Base-by-base conservation (phyloP, 805 yeast genomes). In the Candida glaebosa region DNA sequence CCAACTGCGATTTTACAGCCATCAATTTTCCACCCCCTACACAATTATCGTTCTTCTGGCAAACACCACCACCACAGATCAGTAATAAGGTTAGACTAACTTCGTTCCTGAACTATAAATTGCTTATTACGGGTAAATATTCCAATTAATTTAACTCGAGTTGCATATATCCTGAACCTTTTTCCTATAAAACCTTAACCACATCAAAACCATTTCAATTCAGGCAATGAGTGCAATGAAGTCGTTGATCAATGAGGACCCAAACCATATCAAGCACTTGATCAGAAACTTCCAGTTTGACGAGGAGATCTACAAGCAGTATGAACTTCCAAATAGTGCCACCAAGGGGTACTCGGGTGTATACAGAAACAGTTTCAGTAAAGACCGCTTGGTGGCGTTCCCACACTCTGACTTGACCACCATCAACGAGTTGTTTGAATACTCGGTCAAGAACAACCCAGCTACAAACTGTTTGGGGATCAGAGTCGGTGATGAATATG, bases 371-470 rank as follows among this genome's bases (percentile, higher is more conserved):
- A 38, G 15, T 1, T 43, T 18, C 28, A 32, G 54, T n/a, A 49
- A 50, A 3, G 50, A 51, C 6, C 31, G 38, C 16, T 50, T 65
- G 34, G 59, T 75, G 17, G 60, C 63, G 9, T 38, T 35, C 46
- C 61, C 76, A n/a, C 74, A 75, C 46, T 72, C 75, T 1, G 52
- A 62, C 1, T 56, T 80, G 40, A 50, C 55, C 42, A 79, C 83
- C 0, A 63, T 67, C 33, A 63, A 68, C 50, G 67, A 65, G 15
- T 55, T 75, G 39, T 77, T 79, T 56, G 61, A 65, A 43, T 63
- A 66, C 40, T 52, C 78, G 1, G 69, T 59, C 2, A 53, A 55
- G 14, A 42, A 53, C 14, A 63, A 64, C 50, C 68, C 69, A 1
- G 42, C 66, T 5, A 48, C 56, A 30, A 67, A 64, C 6, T 73